Evolutionary conservation across 75 land plant species (phyloP).

Genomic region (Selaginella tamariscina): DNA sequence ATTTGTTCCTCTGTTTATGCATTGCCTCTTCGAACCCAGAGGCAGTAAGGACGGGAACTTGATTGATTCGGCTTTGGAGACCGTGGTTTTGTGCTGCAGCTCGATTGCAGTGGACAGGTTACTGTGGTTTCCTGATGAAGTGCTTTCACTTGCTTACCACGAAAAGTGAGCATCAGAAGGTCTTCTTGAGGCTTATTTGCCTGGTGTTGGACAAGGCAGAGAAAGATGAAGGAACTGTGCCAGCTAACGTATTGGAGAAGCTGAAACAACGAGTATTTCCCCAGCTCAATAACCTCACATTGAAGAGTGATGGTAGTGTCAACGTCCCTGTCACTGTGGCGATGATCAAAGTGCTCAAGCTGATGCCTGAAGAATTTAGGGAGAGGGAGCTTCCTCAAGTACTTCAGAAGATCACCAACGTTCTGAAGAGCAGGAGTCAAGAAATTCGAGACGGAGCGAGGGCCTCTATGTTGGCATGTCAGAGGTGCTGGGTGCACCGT

Average conservation of each 20-base stretch:
- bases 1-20: constrained; percentile 73
- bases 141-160: constrained; percentile 42
- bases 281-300: constrained; percentile 48
- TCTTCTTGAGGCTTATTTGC: constrained; percentile 47
- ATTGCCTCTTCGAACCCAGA: constrained; percentile 56
- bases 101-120: constrained; percentile 62
- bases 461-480: constrained; percentile 51
- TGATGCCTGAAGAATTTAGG: constrained; percentile 54
- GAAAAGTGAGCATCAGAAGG: constrained; percentile 51
- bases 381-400: constrained; percentile 75
- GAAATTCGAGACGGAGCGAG: constrained; percentile 81
- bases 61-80: constrained; percentile 48
- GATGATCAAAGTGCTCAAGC: constrained; percentile 61
- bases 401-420: constrained; percentile 56
- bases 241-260: constrained; percentile 28
- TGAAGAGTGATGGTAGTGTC: constrained; percentile 42
- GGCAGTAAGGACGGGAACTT: constrained; percentile 73
- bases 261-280: constrained; percentile 56
- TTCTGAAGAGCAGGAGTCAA: constrained; percentile 55
- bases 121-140: constrained; percentile 38
- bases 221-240: constrained; percentile 7
- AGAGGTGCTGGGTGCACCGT: constrained; percentile 58
- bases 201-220: constrained; percentile 59
- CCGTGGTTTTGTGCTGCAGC: constrained; percentile 58
- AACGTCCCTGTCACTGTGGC: constrained; percentile 59